A percentile compares a stretch with the other conserved stretches of the same genome.
Conservation (phyloP, 2,329 filamentous ascomycete species). For the Fusarium nodosum region DNA sequence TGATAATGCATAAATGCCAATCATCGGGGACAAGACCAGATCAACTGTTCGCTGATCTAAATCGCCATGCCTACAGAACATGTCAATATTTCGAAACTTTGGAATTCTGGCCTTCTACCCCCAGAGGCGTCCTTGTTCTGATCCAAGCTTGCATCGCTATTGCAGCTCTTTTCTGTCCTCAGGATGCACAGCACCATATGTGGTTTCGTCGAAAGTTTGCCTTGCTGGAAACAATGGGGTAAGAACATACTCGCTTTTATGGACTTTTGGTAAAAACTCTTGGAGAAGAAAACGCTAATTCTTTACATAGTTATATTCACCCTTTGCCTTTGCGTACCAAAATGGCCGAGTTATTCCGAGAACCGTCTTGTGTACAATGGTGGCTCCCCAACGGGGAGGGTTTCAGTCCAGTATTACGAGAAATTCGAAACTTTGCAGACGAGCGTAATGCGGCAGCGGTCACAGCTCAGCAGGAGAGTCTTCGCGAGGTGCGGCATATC, state of each 20-base stretch:
- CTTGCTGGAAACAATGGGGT: slow-evolving; percentile 83
- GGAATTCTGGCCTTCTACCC: slow-evolving; percentile 76
- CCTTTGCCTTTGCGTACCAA: slow-evolving; percentile 78
- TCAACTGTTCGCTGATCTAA: slow-evolving; percentile 67
- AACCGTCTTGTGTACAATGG: slow-evolving; percentile 80
- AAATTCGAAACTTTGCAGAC: slow-evolving; percentile 83
- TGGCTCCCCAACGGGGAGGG: slow-evolving; percentile 90
- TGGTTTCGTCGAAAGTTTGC: slow-evolving; percentile 88
- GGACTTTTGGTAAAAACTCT: not conserved
- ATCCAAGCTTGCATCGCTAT: slow-evolving; percentile 84
- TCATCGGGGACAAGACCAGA: slow-evolving; percentile 69
- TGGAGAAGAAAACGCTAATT: slow-evolving; percentile 18
- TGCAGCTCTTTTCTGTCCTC: slow-evolving; percentile 82
- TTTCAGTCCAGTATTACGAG: slow-evolving; percentile 79
- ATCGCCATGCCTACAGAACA: slow-evolving; percentile 73
- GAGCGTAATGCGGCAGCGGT: slow-evolving; percentile 75
- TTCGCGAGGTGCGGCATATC: slow-evolving; percentile 81
- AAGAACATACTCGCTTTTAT: slow-evolving; percentile 52
- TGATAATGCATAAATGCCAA: slow-evolving; percentile 85
- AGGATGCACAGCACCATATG: slow-evolving; percentile 77
- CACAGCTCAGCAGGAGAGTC: slow-evolving; percentile 71
- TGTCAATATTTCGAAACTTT: slow-evolving; percentile 86
- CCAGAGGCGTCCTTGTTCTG: slow-evolving; percentile 77
- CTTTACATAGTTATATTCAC: slow-evolving; percentile 79
- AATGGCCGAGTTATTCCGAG: slow-evolving; percentile 81